Base-by-base conservation (phyloP, 108 stramenopile genomes). In the Skeletonema tropicum region DNA sequence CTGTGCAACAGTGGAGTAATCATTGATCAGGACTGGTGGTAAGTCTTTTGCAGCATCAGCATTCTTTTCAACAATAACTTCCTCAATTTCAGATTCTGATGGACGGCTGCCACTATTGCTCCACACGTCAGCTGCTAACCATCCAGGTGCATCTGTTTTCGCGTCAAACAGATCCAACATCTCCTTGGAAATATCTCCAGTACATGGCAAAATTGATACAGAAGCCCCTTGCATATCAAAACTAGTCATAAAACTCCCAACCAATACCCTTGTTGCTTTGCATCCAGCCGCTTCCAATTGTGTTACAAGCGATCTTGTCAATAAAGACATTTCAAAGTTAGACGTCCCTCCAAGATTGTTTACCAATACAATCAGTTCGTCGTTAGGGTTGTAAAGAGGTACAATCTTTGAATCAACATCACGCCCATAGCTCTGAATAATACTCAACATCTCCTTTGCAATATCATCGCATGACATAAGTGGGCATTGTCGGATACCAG, bases 221-320 rank as follows among this genome's bases (percentile, higher is more conserved):
- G 88, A 90, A 7, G 97, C 95, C 26, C 99, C 99, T 32, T 90
- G 90, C 97, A 98, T 98, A 77, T 98, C 92, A 66, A 99, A 95
- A 21, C 93, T 85, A 9, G 98, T 98, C 99, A 99, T 99, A 86
- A 87, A 95, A 31, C 75, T 71, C 13, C 98, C 98, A 17, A 91
- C 92, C 31, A 87, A 82, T 17, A 96, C 66, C 25, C 97, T 87
- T 38, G 83, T 85, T 0, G 89, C 94, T 39, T 84, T 86, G 23
- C 83, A 81, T 13, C 85, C 83, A 33, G 55, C 36, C 38, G 74
- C 77, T 71, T 93, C 84, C 33, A 93, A 64, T 26, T 75, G 70
- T 32, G 79, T 67, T 31, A 96, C 90, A 70, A 79, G 64, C 1
- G 92, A 84, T 29, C 90, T 75, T 8, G 93, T 84, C 63, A 99